Conservation (phyloP, 2,329 filamentous ascomycete species). For the Botrytis galanthina region DNA sequence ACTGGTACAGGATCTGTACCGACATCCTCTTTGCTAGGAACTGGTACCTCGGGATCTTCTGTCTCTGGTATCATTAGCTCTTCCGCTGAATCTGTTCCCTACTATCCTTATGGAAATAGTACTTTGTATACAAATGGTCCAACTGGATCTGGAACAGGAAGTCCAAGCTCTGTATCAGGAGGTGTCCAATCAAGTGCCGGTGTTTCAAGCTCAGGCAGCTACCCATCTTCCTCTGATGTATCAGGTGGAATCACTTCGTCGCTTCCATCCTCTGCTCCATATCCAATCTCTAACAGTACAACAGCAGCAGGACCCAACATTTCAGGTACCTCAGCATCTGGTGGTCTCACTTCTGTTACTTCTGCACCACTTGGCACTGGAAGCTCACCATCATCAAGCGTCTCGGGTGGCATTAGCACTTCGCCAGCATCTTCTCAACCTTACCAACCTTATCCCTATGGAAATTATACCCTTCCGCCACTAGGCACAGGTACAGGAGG, state of each 20-base stretch:
- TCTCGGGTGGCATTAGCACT: slow-evolving; percentile 16
- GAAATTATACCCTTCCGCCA: slow-evolving; percentile 11
- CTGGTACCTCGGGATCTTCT: slow-evolving; percentile 20
- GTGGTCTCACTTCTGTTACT: not conserved
- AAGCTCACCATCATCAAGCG: slow-evolving; percentile 12
- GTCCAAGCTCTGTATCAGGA: not conserved
- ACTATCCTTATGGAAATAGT: slow-evolving; percentile 22
- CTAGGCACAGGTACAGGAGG: slow-evolving; percentile 9
- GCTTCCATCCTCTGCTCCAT: slow-evolving; percentile 19
- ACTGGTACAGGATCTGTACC: slow-evolving; percentile 18
- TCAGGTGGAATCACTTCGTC: slow-evolving; percentile 17
- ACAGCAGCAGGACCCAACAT: slow-evolving; percentile 17
- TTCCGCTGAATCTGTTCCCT: slow-evolving; percentile 3
- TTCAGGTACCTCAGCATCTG: not conserved
- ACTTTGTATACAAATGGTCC: slow-evolving; percentile 3
- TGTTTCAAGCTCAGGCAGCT: not conserved
- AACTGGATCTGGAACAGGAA: slow-evolving; percentile 1
- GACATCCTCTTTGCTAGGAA: slow-evolving; percentile 14
- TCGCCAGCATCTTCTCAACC: slow-evolving; percentile 16
- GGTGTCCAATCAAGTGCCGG: not conserved
- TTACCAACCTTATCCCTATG: slow-evolving; percentile 10
- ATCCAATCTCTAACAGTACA: slow-evolving; percentile 21
- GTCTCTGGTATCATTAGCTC: slow-evolving; percentile 20
- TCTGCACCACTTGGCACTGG: slow-evolving; percentile 1
- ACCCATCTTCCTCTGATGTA: not conserved